Percentiles rank a stretch among this genome's conserved stretches.
Evolutionary conservation across 345 rosid species (phyloP).

Genomic region (Aethionema arabicum): DNA sequence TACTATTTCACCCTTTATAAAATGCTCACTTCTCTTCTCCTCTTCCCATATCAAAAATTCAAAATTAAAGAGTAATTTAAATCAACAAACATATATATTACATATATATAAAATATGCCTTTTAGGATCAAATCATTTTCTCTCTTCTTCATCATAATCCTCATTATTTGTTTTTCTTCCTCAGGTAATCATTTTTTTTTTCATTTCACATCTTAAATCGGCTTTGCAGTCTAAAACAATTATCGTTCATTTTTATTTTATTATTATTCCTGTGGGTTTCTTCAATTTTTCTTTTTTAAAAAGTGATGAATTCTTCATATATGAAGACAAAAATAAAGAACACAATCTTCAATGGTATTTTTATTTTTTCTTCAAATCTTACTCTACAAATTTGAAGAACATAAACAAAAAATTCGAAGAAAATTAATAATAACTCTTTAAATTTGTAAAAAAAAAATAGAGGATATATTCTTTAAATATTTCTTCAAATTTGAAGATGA

Average conservation of each 20-base stretch:
- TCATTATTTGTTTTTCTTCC: conserved; percentile 38
- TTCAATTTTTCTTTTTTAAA: no score
- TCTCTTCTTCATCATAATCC: conserved; percentile 41
- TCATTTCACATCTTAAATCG: neutral
- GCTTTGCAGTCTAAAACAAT: neutral
- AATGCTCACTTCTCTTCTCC: conserved; percentile 31
- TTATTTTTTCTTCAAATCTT: neutral
- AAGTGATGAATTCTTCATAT: no score
- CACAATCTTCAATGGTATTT: no score
- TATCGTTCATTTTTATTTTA: neutral
- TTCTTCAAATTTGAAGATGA: no score
- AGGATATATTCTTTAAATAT: no score
- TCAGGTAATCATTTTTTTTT: conserved; percentile 21
- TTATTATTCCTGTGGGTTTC: no score
- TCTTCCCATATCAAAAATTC: conserved; percentile 29
- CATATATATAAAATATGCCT: conserved; percentile 39
- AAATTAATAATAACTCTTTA: no score
- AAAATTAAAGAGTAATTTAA: neutral
- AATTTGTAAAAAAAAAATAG: no score
- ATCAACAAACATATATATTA: neutral
- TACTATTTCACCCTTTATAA: conserved; percentile 30
- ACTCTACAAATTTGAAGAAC: neutral
- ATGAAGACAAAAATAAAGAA: no score
- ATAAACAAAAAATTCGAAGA: no score
- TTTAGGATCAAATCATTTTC: conserved; percentile 41